phyloP scores from a whole-genome alignment of 2,329 filamentous ascomycete species.

The Beauveria varroae region DNA sequence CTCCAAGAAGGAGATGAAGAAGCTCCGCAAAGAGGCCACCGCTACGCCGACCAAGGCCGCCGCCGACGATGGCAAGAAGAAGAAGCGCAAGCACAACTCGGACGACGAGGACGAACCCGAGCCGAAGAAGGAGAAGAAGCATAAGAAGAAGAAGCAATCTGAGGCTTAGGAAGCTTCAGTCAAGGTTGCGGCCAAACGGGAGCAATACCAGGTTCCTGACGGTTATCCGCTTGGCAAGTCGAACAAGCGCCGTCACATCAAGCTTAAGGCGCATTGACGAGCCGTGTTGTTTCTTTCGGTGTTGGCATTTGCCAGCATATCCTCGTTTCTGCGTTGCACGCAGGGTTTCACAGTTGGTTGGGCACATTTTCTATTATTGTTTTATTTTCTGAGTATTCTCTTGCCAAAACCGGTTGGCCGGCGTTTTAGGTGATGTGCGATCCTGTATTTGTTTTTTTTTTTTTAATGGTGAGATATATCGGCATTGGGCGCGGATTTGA shows the following conservation, averaged over 20 bases:
- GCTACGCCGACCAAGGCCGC: slow-evolving; percentile 35
- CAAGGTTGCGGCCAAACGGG: neutral
- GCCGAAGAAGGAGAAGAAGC: slow-evolving; percentile 54
- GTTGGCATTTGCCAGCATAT: slow-evolving; percentile 15
- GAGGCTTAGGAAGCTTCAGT: slow-evolving; percentile 20
- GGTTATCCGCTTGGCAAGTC: neutral
- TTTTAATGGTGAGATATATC: neutral
- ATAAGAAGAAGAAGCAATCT: slow-evolving; percentile 42
- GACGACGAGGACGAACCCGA: slow-evolving; percentile 53
- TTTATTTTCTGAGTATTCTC: slow-evolving; percentile 10
- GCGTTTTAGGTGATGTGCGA: slow-evolving; percentile 6
- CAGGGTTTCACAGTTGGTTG: slow-evolving; percentile 10
- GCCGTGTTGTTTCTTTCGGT: slow-evolving; percentile 10
- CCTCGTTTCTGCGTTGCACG: slow-evolving; percentile 10
- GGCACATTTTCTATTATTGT: slow-evolving; percentile 7
- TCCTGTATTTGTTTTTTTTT: slow-evolving; percentile 3
- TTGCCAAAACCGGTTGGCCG: slow-evolving; percentile 7
- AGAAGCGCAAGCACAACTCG: slow-evolving; percentile 67
- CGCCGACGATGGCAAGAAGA: slow-evolving; percentile 37
- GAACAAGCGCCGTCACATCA: neutral
- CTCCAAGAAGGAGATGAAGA: slow-evolving; percentile 73
- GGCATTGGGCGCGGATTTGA: slow-evolving; percentile 6
- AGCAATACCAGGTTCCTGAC: neutral
- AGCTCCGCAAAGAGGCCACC: slow-evolving; percentile 53
- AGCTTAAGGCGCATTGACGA: neutral